These are phyloP conservation scores for Annulohypoxylon moriforme DNA, from an alignment of 495 filamentous ascomycete genomes.

Conservation along the genomic window DNA sequence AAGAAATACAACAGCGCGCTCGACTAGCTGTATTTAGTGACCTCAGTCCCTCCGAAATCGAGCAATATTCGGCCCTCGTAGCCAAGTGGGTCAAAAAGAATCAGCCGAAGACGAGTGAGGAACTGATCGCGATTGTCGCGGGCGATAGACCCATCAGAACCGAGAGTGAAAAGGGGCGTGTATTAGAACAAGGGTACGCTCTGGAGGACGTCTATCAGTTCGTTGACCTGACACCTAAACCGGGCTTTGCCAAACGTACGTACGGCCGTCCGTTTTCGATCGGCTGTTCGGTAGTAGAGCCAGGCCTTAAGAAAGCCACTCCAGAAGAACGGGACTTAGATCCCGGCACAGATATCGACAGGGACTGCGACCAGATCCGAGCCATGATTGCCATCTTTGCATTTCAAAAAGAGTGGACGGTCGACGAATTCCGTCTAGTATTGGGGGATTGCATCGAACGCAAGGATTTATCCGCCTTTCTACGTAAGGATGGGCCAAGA, in stretches of 20 bases:
- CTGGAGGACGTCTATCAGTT: conserved; percentile 1
- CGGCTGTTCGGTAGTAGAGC: background rate
- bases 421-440: conserved; percentile 26
- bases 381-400: conserved; percentile 33
- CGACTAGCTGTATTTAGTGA: conserved; percentile 29
- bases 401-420: conserved; percentile 21
- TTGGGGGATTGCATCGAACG: conserved; percentile 6
- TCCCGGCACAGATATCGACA: conserved; percentile 20
- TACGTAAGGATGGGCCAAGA: conserved; percentile 14
- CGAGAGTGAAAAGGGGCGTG: background rate
- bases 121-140: background rate
- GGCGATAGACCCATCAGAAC: background rate
- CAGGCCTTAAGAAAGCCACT: background rate
- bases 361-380: conserved; percentile 39
- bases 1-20: conserved; percentile 11
- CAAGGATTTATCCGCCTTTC: conserved; percentile 21
- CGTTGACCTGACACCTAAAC: conserved; percentile 19
- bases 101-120: background rate
- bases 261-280: background rate
- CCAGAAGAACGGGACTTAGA: background rate
- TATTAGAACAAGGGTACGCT: background rate
- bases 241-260: background rate
- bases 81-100: background rate
- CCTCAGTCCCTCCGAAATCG: conserved; percentile 22
- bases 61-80: conserved; percentile 28